A percentile compares a stretch with the other conserved stretches of the same genome.
Conservation (phyloP, 1,284 basidiomycete genomes). For the Bondarzewia mesenterica region DNA sequence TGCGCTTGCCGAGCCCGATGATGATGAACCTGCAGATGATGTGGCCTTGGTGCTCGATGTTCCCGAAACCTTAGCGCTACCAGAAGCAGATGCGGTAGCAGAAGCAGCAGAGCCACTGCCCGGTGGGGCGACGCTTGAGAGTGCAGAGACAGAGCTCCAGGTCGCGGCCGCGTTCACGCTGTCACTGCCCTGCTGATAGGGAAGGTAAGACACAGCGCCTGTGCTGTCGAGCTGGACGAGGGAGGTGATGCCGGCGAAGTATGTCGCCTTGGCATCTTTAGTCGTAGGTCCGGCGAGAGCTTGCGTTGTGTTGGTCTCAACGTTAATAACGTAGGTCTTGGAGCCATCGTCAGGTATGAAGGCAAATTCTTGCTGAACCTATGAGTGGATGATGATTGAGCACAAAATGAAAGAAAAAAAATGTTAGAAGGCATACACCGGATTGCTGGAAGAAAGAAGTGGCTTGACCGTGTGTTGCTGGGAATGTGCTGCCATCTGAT, state of each 20-base stretch:
- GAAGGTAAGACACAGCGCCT: conserved; percentile 63
- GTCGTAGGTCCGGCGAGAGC: conserved; percentile 58
- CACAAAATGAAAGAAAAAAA: background rate
- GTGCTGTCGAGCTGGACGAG: conserved; percentile 72
- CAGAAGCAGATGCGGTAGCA: conserved; percentile 5
- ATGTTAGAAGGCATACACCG: conserved; percentile 29
- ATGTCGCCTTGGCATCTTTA: conserved; percentile 61
- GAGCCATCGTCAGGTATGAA: conserved; percentile 81
- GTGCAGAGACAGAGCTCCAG: conserved; percentile 37
- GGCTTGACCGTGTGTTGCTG: conserved; percentile 65
- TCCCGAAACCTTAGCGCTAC: conserved; percentile 4
- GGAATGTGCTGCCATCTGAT: conserved; percentile 51
- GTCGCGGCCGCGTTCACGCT: conserved; percentile 35
- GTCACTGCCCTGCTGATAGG: conserved; percentile 44
- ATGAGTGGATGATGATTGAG: background rate
- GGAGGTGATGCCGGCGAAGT: conserved; percentile 62
- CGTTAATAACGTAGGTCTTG: conserved; percentile 72
- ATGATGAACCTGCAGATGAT: background rate
- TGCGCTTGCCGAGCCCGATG: background rate
- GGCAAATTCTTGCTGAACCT: conserved; percentile 78
- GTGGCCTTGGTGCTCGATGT: background rate
- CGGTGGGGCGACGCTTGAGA: conserved; percentile 24
- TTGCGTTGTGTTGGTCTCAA: conserved; percentile 74
- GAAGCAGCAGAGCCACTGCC: conserved; percentile 11
- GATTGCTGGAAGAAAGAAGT: conserved; percentile 65